These are phyloP conservation scores for Ogataea siamensis DNA, from an alignment of 805 yeast species.

Conservation along the genomic window DNA sequence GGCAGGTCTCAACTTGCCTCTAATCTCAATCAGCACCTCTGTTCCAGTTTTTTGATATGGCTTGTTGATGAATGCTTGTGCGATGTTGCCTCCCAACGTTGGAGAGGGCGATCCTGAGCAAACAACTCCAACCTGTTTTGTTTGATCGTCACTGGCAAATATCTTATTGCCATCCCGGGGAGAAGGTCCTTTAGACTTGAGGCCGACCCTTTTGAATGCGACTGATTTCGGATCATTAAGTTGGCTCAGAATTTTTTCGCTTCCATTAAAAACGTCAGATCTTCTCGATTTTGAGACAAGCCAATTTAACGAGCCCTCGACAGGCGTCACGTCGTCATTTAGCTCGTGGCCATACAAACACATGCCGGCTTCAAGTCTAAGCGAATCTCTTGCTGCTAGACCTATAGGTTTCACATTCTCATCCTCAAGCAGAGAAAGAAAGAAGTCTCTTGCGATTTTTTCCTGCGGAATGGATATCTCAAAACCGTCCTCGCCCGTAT, in stretches of 20 bases:
- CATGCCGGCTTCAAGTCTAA: slow-evolving; percentile 97
- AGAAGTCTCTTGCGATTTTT: slow-evolving; percentile 55
- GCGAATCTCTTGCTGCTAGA: slow-evolving; percentile 95
- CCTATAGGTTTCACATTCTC: slow-evolving; percentile 80
- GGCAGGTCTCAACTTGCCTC: slow-evolving; percentile 81
- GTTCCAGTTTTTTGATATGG: slow-evolving; percentile 73
- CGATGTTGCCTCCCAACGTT: slow-evolving; percentile 72
- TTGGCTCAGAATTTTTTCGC: slow-evolving; percentile 65
- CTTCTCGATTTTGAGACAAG: slow-evolving; percentile 81
- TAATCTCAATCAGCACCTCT: slow-evolving; percentile 65
- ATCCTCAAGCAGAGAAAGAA: slow-evolving; percentile 54
- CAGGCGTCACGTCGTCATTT: slow-evolving; percentile 74
- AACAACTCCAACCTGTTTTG: slow-evolving; percentile 49
- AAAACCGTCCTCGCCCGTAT: slow-evolving; percentile 98
- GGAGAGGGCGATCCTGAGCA: slow-evolving; percentile 64
- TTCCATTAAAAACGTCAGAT: slow-evolving; percentile 68
- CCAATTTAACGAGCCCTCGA: slow-evolving; percentile 90
- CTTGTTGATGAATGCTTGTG: slow-evolving; percentile 84
- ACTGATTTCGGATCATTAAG: slow-evolving; percentile 59
- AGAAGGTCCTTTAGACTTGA: slow-evolving; percentile 79
- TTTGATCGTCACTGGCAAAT: slow-evolving; percentile 49
- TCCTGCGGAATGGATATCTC: slow-evolving; percentile 75
- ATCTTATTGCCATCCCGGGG: slow-evolving; percentile 80
- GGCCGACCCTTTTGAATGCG: slow-evolving; percentile 69
- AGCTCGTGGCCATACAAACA: slow-evolving; percentile 95